phyloP scores from a whole-genome alignment of 345 rosid species.

The Eucalyptus erythrocorys region DNA sequence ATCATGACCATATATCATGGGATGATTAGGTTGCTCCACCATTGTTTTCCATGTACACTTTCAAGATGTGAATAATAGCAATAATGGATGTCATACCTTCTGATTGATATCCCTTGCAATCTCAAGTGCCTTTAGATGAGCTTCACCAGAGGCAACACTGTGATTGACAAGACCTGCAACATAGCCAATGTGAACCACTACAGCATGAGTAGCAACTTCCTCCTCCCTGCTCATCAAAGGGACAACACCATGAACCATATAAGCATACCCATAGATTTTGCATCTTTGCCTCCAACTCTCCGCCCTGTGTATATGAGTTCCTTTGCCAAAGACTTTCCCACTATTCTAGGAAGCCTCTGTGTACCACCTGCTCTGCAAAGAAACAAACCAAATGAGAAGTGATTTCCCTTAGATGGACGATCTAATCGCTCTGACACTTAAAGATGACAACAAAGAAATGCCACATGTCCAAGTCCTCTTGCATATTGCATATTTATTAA shows the following conservation, averaged over 20 bases:
- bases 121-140: slow-evolving; percentile 67
- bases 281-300: slow-evolving; percentile 64
- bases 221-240: neutral
- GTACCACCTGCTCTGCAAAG: slow-evolving; percentile 84
- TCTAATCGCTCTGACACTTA: neutral
- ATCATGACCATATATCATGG: neutral
- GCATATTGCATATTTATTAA: neutral
- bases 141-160: slow-evolving; percentile 62
- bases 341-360: slow-evolving; percentile 77
- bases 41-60: neutral
- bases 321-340: slow-evolving; percentile 72
- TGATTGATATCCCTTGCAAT: slow-evolving; percentile 73
- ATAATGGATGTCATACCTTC: slow-evolving; percentile 26
- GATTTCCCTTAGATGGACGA: neutral
- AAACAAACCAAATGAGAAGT: neutral
- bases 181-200: neutral
- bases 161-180: slow-evolving; percentile 64
- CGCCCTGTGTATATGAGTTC: slow-evolving; percentile 83
- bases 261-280: slow-evolving; percentile 42
- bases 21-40: neutral
- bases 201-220: neutral
- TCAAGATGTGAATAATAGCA: neutral
- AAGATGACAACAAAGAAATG: neutral
- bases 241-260: neutral
- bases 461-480: neutral